Base-by-base conservation (phyloP, 1,284 basidiomycete genomes). In the Rhizoctonia solani region DNA sequence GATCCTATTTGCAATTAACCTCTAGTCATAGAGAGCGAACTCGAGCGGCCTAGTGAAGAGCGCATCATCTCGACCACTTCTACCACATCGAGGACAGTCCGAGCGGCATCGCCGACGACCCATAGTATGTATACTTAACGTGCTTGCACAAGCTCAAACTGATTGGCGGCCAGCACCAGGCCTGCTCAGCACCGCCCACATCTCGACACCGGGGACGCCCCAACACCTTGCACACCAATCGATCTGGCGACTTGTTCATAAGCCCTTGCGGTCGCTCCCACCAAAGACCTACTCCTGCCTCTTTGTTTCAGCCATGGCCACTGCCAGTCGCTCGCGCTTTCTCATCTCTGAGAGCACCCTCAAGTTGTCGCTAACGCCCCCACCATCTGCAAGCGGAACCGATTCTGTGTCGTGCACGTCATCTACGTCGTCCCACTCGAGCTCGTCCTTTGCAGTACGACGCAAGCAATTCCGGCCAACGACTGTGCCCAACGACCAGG, bases 321-420 rank as follows among this genome's bases (percentile, higher is more conserved):
- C 56, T 61, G 30, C 46, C 44, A 14, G 21, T 46, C 56, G 56
- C 56, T 61, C 56, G 46, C 56, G 59, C 59, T 63, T 63, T 30
- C 59, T 63, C 59, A 52, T 63, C 59, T 53, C 59, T 14, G 59
- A 63, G 59, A 50, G 59, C 32, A 49, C 59, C 23, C 59, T 63
- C 44, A 52, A 63, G 46, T 49, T 63, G 14, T 37, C 59, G 32
- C 50, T 49, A 2, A 32, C 59, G 2, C n/a, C 59, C 27, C 46
- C 59, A 30, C 59, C 59, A n/a, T n/a, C n/a, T n/a, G n/a, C n/a
- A n/a, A n/a, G n/a, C n/a, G n/a, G n/a, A 3, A 63, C 59, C 1
- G 59, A 49, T 37, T 63, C 59, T 1, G 59, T 63, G 30, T 63
- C 59, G 46, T 63, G 46, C 27, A 49, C 47, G 23, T 63, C 59